phyloP scores from a whole-genome alignment of 768 basidiomycete species.

The Tephrocybe sp. region DNA sequence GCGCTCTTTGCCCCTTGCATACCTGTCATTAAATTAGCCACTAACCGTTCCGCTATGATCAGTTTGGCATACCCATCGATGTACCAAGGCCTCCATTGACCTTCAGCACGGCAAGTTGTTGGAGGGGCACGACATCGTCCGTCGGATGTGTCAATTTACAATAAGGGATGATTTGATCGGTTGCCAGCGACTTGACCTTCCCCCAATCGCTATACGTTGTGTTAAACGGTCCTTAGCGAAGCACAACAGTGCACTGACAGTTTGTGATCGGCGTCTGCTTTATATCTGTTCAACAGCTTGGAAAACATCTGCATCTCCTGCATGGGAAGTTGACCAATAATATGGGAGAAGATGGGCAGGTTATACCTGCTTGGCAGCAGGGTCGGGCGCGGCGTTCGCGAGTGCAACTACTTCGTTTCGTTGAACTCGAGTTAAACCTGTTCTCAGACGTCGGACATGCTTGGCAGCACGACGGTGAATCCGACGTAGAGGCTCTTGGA shows the following conservation, averaged over 20 bases:
- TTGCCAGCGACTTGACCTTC: slow-evolving; percentile 28
- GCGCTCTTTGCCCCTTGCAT: slow-evolving; percentile 78
- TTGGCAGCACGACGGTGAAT: slow-evolving; percentile 34
- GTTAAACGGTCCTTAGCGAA: background rate
- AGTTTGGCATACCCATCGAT: slow-evolving; percentile 58
- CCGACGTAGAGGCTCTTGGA: slow-evolving; percentile 36
- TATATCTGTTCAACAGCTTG: slow-evolving; percentile 79
- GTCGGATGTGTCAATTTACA: slow-evolving; percentile 49
- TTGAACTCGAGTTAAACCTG: slow-evolving; percentile 59
- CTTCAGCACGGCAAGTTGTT: slow-evolving; percentile 44
- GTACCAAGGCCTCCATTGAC: slow-evolving; percentile 89
- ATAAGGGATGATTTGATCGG: slow-evolving; percentile 73
- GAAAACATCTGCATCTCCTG: slow-evolving; percentile 87
- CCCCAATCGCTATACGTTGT: slow-evolving; percentile 15
- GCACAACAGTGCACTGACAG: slow-evolving; percentile 51
- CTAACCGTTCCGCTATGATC: too few species aligned
- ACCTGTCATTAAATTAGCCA: too few species aligned
- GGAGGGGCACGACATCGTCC: slow-evolving; percentile 49
- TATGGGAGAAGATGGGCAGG: background rate
- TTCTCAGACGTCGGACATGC: slow-evolving; percentile 40
- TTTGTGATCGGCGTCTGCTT: slow-evolving; percentile 64
- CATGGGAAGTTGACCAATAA: slow-evolving; percentile 8
- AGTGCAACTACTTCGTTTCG: slow-evolving; percentile 69
- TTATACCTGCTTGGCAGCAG: slow-evolving; percentile 60
- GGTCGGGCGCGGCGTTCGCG: slow-evolving; percentile 59